These are phyloP conservation scores for Naganishia sp. DNA, from an alignment of 1,284 basidiomycete genomes.

Conservation along the genomic window DNA sequence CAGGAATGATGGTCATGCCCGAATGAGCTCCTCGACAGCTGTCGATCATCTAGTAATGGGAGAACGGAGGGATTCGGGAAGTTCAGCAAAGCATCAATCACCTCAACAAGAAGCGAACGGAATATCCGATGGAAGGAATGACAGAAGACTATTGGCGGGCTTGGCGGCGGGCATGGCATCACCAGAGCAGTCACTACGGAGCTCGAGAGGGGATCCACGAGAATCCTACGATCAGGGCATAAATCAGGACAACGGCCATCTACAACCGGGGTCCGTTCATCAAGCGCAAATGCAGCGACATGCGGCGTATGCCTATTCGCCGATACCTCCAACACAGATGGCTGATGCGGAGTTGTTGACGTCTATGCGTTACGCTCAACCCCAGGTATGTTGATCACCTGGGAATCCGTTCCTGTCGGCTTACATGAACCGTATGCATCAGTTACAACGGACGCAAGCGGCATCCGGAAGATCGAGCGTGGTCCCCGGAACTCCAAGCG, in stretches of 20 bases:
- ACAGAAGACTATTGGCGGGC: background rate
- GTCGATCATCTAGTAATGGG: conserved; percentile 10
- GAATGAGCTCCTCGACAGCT: conserved; percentile 10
- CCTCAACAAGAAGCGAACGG: background rate
- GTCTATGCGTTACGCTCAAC: background rate
- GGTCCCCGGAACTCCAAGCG: conserved; percentile 15
- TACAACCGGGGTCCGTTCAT: background rate
- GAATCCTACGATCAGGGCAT: background rate
- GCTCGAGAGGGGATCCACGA: background rate
- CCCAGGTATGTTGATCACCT: background rate
- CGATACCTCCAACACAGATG: background rate
- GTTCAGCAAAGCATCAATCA: conserved; percentile 3
- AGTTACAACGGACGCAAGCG: background rate
- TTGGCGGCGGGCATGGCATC: conserved; percentile 18
- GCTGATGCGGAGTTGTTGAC: background rate
- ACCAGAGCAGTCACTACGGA: conserved; percentile 11
- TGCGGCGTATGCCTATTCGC: background rate
- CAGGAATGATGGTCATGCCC: background rate
- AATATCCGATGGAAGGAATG: background rate
- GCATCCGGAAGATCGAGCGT: conserved; percentile 12
- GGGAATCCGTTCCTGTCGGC: background rate
- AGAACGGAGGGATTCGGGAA: background rate
- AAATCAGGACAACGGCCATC: background rate
- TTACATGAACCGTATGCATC: background rate
- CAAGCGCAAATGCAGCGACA: background rate